phyloP scores from a whole-genome alignment of 2,329 filamentous ascomycete species.

The Lithohypha guttulata region DNA sequence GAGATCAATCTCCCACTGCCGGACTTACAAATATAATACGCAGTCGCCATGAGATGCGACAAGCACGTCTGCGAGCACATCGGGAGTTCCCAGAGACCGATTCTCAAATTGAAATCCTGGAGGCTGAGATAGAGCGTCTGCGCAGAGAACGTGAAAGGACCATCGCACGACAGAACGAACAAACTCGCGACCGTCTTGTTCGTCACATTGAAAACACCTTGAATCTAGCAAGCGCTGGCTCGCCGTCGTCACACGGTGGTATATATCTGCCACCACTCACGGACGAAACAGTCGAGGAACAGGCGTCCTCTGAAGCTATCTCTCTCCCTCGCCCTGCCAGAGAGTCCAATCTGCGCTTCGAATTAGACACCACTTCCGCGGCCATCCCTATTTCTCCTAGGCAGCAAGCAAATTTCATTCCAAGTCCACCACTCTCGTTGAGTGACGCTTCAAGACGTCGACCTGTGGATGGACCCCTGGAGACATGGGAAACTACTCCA shows the following conservation, averaged over 20 bases:
- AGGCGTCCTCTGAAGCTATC: constrained; percentile 26
- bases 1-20: constrained; percentile 11
- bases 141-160: constrained; percentile 11
- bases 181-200: constrained; percentile 4
- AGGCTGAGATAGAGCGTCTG: constrained; percentile 15
- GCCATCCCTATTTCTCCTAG: constrained; percentile 1
- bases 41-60: constrained; percentile 9
- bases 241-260: background rate
- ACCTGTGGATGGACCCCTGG: constrained; percentile 15
- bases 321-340: constrained; percentile 28
- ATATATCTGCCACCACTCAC: background rate
- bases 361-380: constrained; percentile 15
- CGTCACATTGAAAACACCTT: constrained; percentile 1
- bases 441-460: constrained; percentile 19
- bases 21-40: constrained; percentile 13
- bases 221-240: background rate
- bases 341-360: constrained; percentile 27
- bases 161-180: constrained; percentile 10
- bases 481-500: constrained; percentile 20
- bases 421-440: constrained; percentile 22
- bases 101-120: constrained; percentile 10
- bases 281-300: constrained; percentile 25
- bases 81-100: constrained; percentile 10
- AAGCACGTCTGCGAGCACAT: constrained; percentile 3
- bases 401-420: constrained; percentile 12